A percentile compares a stretch with the other conserved stretches of the same genome.
Conservation (phyloP, 2,329 filamentous ascomycete species). For the Emergomyces orientalis region DNA sequence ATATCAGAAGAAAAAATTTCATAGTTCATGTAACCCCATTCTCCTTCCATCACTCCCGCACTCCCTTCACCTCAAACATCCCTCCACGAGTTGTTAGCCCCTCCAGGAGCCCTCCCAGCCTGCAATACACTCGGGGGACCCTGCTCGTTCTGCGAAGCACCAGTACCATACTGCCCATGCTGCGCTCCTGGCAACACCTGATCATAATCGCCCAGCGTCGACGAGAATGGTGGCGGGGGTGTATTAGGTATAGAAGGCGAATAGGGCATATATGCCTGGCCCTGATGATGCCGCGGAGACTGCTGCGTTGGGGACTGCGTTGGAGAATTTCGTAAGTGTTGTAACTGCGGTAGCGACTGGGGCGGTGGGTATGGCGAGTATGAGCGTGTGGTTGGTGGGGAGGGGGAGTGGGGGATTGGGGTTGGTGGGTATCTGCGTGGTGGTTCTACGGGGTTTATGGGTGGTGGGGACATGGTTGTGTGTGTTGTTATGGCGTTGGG, state of each 20-base stretch:
- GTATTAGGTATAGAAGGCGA: constrained; percentile 10
- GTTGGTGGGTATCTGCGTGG: background rate
- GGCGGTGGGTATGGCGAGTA: constrained; percentile 6
- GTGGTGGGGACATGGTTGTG: background rate
- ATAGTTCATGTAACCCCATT: background rate
- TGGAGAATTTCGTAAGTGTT: background rate
- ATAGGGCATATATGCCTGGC: constrained; percentile 11
- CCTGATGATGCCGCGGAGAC: background rate
- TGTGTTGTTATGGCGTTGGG: constrained; percentile 2
- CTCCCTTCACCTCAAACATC: background rate
- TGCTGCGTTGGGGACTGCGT: background rate
- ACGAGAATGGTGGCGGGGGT: constrained; percentile 14
- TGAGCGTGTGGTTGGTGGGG: background rate
- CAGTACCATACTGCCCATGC: constrained; percentile 3
- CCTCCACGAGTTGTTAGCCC: background rate
- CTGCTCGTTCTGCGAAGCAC: background rate
- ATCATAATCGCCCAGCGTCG: constrained; percentile 9
- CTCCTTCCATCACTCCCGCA: background rate
- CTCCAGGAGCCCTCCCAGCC: constrained; percentile 6
- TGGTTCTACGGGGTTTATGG: background rate
- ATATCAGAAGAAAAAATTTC: background rate
- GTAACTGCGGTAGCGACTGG: background rate
- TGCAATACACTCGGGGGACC: constrained; percentile 11
- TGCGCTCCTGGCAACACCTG: background rate
- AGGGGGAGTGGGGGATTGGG: background rate